Percentiles rank a stretch among this genome's conserved stretches.
These are phyloP conservation scores for Pythium utonaiense DNA, from an alignment of 352 stramenopile genomes.

Conservation along the genomic window DNA sequence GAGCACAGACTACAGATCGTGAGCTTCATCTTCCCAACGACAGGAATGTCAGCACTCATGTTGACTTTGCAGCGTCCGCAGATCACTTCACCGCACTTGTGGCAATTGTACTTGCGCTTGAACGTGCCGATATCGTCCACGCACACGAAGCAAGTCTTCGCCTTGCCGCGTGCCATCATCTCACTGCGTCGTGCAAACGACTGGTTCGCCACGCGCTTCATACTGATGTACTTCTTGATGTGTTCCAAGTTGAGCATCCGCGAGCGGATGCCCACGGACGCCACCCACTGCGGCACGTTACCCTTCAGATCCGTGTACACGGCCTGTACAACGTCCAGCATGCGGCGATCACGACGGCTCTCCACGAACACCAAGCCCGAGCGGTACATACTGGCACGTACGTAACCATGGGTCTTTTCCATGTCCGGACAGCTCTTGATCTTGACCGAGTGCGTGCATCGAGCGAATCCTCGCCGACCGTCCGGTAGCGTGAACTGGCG, in stretches of 20 bases:
- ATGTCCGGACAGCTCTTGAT: slow-evolving; percentile 83
- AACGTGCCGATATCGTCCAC: slow-evolving; percentile 80
- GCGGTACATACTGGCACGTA: slow-evolving; percentile 79
- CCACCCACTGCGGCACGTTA: slow-evolving; percentile 70
- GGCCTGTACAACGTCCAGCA: slow-evolving; percentile 73
- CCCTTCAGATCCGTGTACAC: slow-evolving; percentile 81
- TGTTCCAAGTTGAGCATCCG: slow-evolving; percentile 72
- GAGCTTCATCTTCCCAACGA: slow-evolving; percentile 84
- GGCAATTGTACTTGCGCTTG: slow-evolving; percentile 78
- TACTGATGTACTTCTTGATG: slow-evolving; percentile 77
- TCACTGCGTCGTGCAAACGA: slow-evolving; percentile 62
- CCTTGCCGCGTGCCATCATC: slow-evolving; percentile 57
- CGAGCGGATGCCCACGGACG: slow-evolving; percentile 49
- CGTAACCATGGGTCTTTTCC: slow-evolving; percentile 74
- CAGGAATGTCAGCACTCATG: slow-evolving; percentile 77
- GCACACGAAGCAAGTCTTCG: slow-evolving; percentile 80
- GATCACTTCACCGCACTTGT: slow-evolving; percentile 81
- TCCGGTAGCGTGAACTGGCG: slow-evolving; percentile 57
- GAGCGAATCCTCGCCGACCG: slow-evolving; percentile 56
- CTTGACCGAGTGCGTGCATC: slow-evolving; percentile 81
- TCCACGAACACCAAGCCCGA: slow-evolving; percentile 79
- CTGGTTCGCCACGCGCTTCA: slow-evolving; percentile 76
- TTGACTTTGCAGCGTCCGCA: slow-evolving; percentile 67
- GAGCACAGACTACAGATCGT: slow-evolving; percentile 82
- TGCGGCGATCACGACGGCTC: slow-evolving; percentile 66